Evolutionary conservation across 2,329 filamentous ascomycete species (phyloP).

Genomic region (Beauveria asiatica): DNA sequence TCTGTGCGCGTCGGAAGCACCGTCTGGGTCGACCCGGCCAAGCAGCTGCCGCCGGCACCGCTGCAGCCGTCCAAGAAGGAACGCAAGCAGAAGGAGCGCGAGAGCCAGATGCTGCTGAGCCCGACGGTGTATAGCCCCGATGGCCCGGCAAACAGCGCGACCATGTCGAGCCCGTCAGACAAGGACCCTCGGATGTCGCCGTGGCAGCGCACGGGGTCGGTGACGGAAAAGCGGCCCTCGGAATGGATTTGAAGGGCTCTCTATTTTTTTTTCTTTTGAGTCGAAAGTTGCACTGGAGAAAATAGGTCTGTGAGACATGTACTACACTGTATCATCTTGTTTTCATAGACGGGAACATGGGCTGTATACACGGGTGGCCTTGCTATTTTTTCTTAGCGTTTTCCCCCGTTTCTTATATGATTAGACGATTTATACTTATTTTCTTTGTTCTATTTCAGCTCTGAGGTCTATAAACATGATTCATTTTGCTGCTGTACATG

Average conservation of each 20-base stretch:
- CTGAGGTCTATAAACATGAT: not conserved
- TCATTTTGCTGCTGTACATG: not conserved
- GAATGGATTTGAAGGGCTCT: slow-evolving; percentile 22
- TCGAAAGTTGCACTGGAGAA: not conserved
- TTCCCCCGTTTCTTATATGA: not conserved
- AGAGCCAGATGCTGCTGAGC: slow-evolving; percentile 34
- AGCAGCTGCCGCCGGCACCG: slow-evolving; percentile 7
- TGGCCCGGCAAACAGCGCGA: slow-evolving; percentile 7
- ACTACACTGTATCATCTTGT: not conserved
- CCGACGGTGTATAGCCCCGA: slow-evolving; percentile 44
- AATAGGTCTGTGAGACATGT: not conserved
- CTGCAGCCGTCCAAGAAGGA: not conserved
- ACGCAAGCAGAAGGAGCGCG: slow-evolving; percentile 15
- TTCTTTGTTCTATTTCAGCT: not conserved
- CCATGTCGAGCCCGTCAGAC: slow-evolving; percentile 5
- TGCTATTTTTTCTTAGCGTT: not conserved
- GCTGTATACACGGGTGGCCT: not conserved
- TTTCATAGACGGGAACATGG: not conserved
- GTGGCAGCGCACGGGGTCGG: not conserved
- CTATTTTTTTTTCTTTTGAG: not conserved
- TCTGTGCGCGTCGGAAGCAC: not conserved
- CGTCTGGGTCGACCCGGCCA: slow-evolving; percentile 5
- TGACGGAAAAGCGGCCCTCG: slow-evolving; percentile 14
- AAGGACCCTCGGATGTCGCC: slow-evolving; percentile 2
- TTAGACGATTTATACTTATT: not conserved